A percentile compares a stretch with the other conserved stretches of the same genome.
Conservation (phyloP, 192 early-diverging fungal genomes). For the Coemansia reversa region DNA sequence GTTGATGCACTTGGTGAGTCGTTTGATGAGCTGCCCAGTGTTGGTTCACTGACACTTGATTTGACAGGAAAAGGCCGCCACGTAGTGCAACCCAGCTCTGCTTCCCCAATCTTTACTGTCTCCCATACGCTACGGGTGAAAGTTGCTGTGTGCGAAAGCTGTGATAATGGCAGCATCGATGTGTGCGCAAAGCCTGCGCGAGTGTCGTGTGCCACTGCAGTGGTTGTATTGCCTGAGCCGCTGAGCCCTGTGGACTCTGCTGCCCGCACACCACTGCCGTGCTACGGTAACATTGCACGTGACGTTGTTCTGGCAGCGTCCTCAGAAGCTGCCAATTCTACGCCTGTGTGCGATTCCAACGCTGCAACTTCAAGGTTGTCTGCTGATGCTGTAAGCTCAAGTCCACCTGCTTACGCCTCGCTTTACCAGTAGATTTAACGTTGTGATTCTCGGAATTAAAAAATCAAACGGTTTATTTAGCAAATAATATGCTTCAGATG, state of each 20-base stretch:
- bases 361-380: constrained; percentile 4
- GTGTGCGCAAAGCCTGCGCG: constrained; percentile 9
- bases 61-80: constrained; percentile 2
- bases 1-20: constrained; percentile 43
- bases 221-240: constrained; percentile 39
- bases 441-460: neutral
- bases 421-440: neutral
- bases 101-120: constrained; percentile 34
- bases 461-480: neutral
- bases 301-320: constrained; percentile 32
- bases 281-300: constrained; percentile 27
- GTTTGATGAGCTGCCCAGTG: constrained; percentile 27
- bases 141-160: constrained; percentile 22
- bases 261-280: constrained; percentile 21
- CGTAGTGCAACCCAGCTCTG: constrained; percentile 34
- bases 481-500: neutral
- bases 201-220: constrained; percentile 15
- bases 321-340: neutral
- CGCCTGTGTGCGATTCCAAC: too few relatives aligned
- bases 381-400: neutral
- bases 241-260: constrained; percentile 11
- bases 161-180: neutral
- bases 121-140: constrained; percentile 23
- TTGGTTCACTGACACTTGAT: constrained; percentile 15
- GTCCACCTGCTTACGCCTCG: constrained; percentile 11